Evolutionary conservation across 371 early-diverging fungal genomes (phyloP).

Genomic region (Mortierella sp.): DNA sequence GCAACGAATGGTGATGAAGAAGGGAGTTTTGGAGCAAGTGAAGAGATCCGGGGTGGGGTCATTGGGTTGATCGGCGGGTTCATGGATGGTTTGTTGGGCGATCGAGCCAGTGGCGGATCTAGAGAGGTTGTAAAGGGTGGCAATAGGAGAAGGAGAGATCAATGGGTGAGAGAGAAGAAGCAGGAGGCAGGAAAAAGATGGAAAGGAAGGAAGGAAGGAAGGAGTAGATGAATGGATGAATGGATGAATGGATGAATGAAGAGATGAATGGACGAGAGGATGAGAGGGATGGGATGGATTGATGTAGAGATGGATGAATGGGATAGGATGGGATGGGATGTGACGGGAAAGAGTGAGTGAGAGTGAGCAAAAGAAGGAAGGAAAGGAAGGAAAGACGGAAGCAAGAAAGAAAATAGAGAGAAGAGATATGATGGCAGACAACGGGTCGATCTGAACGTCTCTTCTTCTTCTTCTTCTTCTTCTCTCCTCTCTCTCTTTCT

Average conservation of each 20-base stretch:
- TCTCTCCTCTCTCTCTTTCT: too few species aligned
- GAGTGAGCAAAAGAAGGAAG: background rate
- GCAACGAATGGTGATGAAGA: background rate
- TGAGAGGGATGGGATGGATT: background rate
- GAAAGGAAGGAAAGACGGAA: background rate
- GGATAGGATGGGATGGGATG: background rate
- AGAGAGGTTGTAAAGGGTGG: background rate
- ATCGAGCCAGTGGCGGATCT: constrained; percentile 3
- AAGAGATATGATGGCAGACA: too few species aligned
- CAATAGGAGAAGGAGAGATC: background rate
- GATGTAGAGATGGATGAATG: background rate
- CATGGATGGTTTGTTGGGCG: constrained; percentile 4
- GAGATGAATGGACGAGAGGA: too few species aligned
- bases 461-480: too few species aligned
- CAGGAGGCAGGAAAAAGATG: background rate
- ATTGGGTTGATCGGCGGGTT: constrained; percentile 12
- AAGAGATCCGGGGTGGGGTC: constrained; percentile 45
- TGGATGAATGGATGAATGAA: background rate
- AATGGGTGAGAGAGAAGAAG: background rate
- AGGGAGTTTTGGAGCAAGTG: constrained; percentile 17
- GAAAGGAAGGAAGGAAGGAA: background rate
- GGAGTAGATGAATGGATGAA: background rate
- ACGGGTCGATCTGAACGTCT: too few species aligned
- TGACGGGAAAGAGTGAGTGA: background rate
- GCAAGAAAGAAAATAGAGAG: too few species aligned